These are phyloP conservation scores for Spathaspora passalidarum DNA, from an alignment of 805 yeast genomes.

Conservation along the genomic window DNA sequence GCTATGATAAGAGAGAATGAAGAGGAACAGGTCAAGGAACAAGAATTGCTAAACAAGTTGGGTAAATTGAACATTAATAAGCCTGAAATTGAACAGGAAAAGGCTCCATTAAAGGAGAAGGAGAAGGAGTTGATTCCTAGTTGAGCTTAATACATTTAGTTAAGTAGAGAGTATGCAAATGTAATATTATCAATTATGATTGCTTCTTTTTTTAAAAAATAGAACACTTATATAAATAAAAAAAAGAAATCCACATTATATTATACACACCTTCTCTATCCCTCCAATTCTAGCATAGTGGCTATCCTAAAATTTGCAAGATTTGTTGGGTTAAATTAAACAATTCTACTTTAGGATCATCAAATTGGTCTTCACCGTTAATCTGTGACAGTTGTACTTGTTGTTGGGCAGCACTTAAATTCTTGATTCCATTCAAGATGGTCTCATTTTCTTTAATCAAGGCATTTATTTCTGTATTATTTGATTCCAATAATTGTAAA, in stretches of 20 bases:
- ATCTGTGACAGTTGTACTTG: conserved; percentile 20
- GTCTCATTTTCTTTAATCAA: conserved; percentile 54
- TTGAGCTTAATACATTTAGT: neutral
- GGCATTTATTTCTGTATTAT: conserved; percentile 58
- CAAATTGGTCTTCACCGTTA: conserved; percentile 39
- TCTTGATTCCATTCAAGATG: conserved; percentile 53
- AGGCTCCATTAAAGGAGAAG: conserved; percentile 1
- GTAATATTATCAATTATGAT: neutral
- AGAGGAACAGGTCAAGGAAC: neutral
- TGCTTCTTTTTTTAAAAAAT: neutral
- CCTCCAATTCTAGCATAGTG: neutral
- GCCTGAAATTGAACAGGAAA: conserved; percentile 3
- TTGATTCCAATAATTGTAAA: conserved; percentile 86
- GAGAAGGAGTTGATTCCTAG: conserved; percentile 3
- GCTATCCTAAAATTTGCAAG: conserved; percentile 47
- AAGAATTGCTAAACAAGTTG: conserved; percentile 9
- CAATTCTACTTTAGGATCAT: conserved; percentile 63
- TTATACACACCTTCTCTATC: neutral
- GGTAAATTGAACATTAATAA: conserved; percentile 10
- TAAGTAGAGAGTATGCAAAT: neutral
- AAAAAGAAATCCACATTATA: neutral
- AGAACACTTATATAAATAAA: conserved; percentile 1
- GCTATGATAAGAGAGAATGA: conserved; percentile 17
- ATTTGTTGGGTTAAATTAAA: conserved; percentile 68
- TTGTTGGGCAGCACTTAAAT: conserved; percentile 40